Percentiles rank a stretch among this genome's conserved stretches.
Evolutionary conservation across 352 stramenopile genomes (phyloP).

Genomic region (Globisporangium nodosum): DNA sequence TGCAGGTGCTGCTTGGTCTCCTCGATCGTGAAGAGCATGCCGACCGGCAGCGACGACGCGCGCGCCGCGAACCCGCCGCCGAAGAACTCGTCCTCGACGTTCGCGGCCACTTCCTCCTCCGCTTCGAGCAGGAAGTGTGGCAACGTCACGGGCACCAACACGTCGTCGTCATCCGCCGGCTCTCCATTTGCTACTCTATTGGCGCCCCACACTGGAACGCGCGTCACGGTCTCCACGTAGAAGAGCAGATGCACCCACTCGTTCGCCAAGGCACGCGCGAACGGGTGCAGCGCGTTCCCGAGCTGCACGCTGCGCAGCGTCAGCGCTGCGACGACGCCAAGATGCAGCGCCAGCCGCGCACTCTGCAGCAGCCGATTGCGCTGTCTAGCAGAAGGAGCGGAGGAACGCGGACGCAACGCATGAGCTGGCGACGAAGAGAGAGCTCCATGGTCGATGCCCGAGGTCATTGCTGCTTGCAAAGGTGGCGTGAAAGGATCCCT

Average conservation of each 20-base stretch:
- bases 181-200: not conserved
- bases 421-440: too few relatives aligned
- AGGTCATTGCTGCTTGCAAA: too few relatives aligned
- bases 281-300: constrained; percentile 44
- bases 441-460: too few relatives aligned
- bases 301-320: constrained; percentile 42
- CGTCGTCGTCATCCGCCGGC: constrained; percentile 2
- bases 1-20: constrained; percentile 69
- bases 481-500: too few relatives aligned
- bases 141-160: constrained; percentile 29
- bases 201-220: constrained; percentile 7
- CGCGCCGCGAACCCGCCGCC: constrained; percentile 37
- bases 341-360: constrained; percentile 33
- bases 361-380: constrained; percentile 17
- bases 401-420: too few relatives aligned
- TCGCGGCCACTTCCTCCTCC: constrained; percentile 61
- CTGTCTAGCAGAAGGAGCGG: too few relatives aligned
- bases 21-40: constrained; percentile 66
- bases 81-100: constrained; percentile 62
- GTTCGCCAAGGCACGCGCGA: constrained; percentile 53
- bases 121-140: constrained; percentile 63
- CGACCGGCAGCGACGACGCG: constrained; percentile 51
- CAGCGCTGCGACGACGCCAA: constrained; percentile 33
- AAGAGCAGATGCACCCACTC: constrained; percentile 70
- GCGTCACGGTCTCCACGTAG: constrained; percentile 44